These are phyloP conservation scores for Coccomyxa subellipsoidea DNA, from an alignment of 163 green algal species.

Conservation along the genomic window DNA sequence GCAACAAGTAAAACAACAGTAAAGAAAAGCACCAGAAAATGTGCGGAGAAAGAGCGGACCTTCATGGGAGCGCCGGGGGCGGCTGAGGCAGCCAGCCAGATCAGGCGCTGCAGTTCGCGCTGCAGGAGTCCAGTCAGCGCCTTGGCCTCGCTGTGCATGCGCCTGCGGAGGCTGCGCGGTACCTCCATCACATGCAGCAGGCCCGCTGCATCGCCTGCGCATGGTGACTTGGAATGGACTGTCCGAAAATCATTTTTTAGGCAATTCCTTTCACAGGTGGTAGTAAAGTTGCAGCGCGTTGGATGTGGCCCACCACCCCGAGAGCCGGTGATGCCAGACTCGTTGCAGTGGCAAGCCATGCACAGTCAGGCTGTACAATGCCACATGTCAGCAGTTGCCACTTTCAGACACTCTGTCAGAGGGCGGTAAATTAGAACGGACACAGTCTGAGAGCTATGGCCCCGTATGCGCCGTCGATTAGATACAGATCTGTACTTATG, in stretches of 20 bases:
- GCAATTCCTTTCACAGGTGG: background rate
- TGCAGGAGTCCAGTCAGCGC: slow-evolving; percentile 61
- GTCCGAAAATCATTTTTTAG: background rate
- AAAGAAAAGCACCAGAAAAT: background rate
- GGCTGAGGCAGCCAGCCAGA: background rate
- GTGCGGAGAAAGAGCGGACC: background rate
- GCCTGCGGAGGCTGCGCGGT: slow-evolving; percentile 68
- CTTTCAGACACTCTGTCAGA: too few species aligned
- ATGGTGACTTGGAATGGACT: background rate
- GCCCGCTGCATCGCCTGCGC: slow-evolving; percentile 45
- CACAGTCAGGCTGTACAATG: too few species aligned
- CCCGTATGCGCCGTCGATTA: too few species aligned
- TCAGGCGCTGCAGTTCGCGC: background rate
- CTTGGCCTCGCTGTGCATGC: slow-evolving; percentile 63
- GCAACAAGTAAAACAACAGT: background rate
- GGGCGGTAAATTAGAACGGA: too few species aligned
- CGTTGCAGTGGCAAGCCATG: background rate
- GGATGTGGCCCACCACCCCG: slow-evolving; percentile 60
- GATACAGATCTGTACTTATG: too few species aligned
- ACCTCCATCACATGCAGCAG: slow-evolving; percentile 81
- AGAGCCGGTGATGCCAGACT: slow-evolving; percentile 53
- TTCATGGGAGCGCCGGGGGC: background rate
- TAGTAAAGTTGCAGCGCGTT: slow-evolving; percentile 33
- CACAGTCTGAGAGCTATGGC: too few species aligned
- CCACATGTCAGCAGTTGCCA: too few species aligned